phyloP scores from a whole-genome alignment of 108 stramenopile genomes.

The Skeletonema grethae region DNA sequence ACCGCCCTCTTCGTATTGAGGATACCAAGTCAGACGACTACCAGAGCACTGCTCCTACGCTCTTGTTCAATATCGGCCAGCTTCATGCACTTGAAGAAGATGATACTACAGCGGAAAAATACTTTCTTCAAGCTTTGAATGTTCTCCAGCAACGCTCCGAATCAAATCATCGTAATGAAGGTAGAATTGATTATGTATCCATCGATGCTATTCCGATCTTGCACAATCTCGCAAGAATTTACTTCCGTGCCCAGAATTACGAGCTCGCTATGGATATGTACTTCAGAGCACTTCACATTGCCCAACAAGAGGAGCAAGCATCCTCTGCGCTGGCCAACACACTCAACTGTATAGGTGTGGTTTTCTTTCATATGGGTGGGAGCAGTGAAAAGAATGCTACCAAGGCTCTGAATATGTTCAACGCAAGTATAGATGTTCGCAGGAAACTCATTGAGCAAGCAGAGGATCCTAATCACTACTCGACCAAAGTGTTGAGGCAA shows the following conservation, averaged over 20 bases:
- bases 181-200: neutral
- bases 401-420: conserved; percentile 43
- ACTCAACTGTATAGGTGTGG: conserved; percentile 51
- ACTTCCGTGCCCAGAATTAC: conserved; percentile 18
- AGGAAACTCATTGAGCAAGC: conserved; percentile 11
- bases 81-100: conserved; percentile 13
- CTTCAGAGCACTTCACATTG: conserved; percentile 9
- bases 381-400: conserved; percentile 23
- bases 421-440: conserved; percentile 46
- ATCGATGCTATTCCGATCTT: conserved; percentile 23
- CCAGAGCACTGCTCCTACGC: conserved; percentile 22
- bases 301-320: neutral
- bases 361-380: conserved; percentile 42
- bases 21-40: neutral
- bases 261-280: conserved; percentile 21
- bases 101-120: conserved; percentile 5
- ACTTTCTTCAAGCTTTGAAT: conserved; percentile 17
- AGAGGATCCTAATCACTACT: neutral
- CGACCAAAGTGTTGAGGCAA: conserved; percentile 9
- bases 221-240: conserved; percentile 28
- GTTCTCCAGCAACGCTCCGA: neutral
- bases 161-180: neutral
- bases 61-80: conserved; percentile 65
- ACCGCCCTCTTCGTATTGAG: conserved; percentile 42
- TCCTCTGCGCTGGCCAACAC: conserved; percentile 16